Evolutionary conservation across 2,329 filamentous ascomycete genomes (phyloP).

Genomic region (Calonectria montana): DNA sequence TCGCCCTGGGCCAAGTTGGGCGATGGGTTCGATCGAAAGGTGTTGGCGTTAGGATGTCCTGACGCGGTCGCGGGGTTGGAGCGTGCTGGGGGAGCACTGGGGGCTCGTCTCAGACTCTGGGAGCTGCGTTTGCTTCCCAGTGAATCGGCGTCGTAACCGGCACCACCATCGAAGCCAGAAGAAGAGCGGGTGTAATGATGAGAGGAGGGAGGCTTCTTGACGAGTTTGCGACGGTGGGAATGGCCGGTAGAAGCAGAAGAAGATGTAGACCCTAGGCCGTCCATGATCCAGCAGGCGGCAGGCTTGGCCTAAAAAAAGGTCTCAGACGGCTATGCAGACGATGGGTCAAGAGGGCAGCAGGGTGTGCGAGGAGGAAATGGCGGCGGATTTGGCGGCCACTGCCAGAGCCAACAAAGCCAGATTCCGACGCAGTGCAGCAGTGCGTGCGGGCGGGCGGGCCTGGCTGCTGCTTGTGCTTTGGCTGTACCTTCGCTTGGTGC

Average conservation of each 20-base stretch:
- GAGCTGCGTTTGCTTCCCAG: constrained; percentile 73
- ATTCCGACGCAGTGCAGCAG: constrained; percentile 35
- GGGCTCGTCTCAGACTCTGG: constrained; percentile 69
- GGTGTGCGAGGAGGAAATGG: constrained; percentile 40
- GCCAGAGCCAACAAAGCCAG: constrained; percentile 39
- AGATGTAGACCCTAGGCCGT: constrained; percentile 54
- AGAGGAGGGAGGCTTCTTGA: constrained; percentile 68
- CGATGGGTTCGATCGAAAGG: constrained; percentile 58
- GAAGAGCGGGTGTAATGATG: constrained; percentile 60
- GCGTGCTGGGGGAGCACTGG: constrained; percentile 67
- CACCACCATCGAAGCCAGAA: constrained; percentile 60
- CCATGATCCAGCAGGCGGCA: constrained; percentile 56
- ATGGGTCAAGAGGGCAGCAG: constrained; percentile 43
- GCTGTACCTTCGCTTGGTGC: constrained; percentile 25
- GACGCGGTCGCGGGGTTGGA: constrained; percentile 62
- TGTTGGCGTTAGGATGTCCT: constrained; percentile 54
- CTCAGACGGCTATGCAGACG: constrained; percentile 41
- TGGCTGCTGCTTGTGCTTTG: constrained; percentile 23
- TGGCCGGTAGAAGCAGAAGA: constrained; percentile 54
- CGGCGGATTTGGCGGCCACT: constrained; percentile 31
- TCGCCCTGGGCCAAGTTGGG: constrained; percentile 59
- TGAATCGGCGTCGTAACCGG: constrained; percentile 64
- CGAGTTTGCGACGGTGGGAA: constrained; percentile 69
- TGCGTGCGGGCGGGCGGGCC: constrained; percentile 26
- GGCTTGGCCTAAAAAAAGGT: constrained; percentile 44